These are phyloP conservation scores for Iberis amara DNA, from an alignment of 441 rosid species.

Conservation along the genomic window DNA sequence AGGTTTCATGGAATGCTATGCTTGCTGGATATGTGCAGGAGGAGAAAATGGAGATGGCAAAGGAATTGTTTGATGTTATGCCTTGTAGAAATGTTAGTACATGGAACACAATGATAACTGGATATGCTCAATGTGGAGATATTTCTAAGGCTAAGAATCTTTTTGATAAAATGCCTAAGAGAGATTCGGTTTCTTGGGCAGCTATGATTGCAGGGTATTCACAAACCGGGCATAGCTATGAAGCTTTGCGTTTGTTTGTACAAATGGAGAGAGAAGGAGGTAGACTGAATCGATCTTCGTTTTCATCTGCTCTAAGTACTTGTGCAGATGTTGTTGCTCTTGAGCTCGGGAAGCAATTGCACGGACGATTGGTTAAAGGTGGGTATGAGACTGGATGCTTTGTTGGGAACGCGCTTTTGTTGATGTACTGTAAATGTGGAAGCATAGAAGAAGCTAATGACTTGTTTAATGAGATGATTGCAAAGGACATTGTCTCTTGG, in stretches of 20 bases:
- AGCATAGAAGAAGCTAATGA: conserved; percentile 60
- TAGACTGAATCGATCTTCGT: conserved; percentile 53
- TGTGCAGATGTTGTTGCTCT: conserved; percentile 62
- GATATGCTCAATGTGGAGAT: conserved; percentile 56
- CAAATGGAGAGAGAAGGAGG: conserved; percentile 59
- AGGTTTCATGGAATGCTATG: conserved; percentile 76
- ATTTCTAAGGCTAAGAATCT: conserved; percentile 41
- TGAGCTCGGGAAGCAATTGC: conserved; percentile 66
- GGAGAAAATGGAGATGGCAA: conserved; percentile 55
- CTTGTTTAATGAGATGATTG: conserved; percentile 51
- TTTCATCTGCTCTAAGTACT: conserved; percentile 53
- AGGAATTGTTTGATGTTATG: conserved; percentile 61
- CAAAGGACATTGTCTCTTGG: conserved; percentile 52
- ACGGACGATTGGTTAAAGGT: conserved; percentile 54
- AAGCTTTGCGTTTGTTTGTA: conserved; percentile 46
- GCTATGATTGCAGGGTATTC: conserved; percentile 71
- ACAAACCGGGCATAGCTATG: conserved; percentile 49
- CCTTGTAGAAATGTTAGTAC: conserved; percentile 47
- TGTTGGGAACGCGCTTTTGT: conserved; percentile 67
- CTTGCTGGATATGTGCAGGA: conserved; percentile 64
- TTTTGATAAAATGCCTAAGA: conserved; percentile 57
- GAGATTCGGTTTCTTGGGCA: conserved; percentile 69
- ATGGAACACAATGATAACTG: conserved; percentile 75
- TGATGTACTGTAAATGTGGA: conserved; percentile 73
- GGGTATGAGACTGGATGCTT: conserved; percentile 56